Base-by-base conservation (phyloP, 2,329 filamentous ascomycete species). In the Dactylellina leptospora region DNA sequence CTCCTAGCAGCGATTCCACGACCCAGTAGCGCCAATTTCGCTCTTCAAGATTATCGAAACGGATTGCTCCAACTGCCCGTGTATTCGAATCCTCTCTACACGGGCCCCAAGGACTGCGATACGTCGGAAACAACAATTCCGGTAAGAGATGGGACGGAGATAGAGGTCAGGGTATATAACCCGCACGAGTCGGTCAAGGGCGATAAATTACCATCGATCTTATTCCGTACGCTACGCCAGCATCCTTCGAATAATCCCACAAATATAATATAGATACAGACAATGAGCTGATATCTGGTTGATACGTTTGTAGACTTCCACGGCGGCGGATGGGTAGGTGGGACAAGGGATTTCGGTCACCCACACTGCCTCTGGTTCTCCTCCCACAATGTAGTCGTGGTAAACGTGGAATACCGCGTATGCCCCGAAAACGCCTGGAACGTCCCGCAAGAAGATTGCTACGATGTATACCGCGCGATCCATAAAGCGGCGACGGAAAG, bases 331-430 rank as follows among this genome's bases (percentile, higher is more conserved):
- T 73, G 68, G 68, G 9, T 66, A 1, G 54, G 36, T 11, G 68
- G 68, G 25, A 61, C 20, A 2, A 1, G 44, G 3, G 68, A 73
- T 0, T 73, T 73, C n/a, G 68, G 68, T 5, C 59, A 64, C 33
- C 53, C 59, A 3, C 59, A 73, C 25, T 73, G 59, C 16, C 53
- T 73, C 27, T 66, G 54, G 56, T 64, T 66, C 53, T 53, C 68
- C 13, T 59, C 50, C 11, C 59, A 73, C 38, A 62, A 62, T n/a
- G 68, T 66, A 11, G 33, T 66, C 13, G 68, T 73, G 8, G 16
- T 73, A 11, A 66, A 54, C 10, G 59, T 66, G 4, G 68, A 53
- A 13, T 73, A 73, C 28, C 28, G 68, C 20, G 5, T 56, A 11
- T 64, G 59, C 18, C 68, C 68, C 2, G 68, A 73, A 18, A 59